These are phyloP conservation scores for Colletotrichum sp. DNA, from an alignment of 2,329 filamentous ascomycete species.

Conservation along the genomic window DNA sequence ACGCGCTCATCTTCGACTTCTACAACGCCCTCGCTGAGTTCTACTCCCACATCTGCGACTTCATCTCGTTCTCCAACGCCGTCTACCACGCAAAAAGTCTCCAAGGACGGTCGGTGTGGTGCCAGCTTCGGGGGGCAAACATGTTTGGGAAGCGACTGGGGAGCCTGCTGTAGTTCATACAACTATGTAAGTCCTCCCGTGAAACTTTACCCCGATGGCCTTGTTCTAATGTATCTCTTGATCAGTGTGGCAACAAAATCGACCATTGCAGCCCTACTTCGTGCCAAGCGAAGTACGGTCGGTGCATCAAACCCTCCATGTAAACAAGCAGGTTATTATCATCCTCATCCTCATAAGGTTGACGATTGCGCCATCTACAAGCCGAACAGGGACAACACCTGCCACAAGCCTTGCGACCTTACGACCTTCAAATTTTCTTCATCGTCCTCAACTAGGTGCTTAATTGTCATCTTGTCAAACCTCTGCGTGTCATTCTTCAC, in stretches of 20 bases:
- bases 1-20: not conserved
- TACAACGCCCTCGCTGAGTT: not conserved
- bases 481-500: not conserved
- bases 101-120: not conserved
- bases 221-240: not conserved
- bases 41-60: not conserved
- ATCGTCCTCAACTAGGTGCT: not conserved
- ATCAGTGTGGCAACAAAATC: not conserved
- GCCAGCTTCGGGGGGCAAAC: not conserved
- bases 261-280: not conserved
- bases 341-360: not conserved
- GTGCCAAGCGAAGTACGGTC: not conserved
- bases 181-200: not conserved
- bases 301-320: not conserved
- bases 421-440: not conserved
- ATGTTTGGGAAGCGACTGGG: not conserved
- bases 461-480: not conserved
- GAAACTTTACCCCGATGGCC: not conserved
- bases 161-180: not conserved
- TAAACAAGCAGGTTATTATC: not conserved
- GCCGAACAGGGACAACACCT: not conserved
- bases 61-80: not conserved
- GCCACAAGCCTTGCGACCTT: not conserved
- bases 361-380: not conserved
- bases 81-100: not conserved